A percentile compares a stretch with the other conserved stretches of the same genome.
Conservation (phyloP, 2,329 filamentous ascomycete genomes). For the Leptographium wingfieldii region DNA sequence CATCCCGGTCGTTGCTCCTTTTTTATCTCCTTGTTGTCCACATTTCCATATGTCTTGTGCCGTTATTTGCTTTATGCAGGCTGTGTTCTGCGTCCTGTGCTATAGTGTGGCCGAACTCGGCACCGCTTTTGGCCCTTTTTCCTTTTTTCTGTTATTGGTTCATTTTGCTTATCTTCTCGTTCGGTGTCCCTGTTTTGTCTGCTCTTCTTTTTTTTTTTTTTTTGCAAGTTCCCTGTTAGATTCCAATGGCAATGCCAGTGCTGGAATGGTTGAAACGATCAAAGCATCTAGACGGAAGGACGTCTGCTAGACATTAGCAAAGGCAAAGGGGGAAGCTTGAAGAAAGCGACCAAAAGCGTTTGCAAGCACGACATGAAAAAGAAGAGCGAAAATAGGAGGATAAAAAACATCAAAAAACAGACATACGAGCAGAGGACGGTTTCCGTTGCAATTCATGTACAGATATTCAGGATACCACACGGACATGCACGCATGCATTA, state of each 20-base stretch:
- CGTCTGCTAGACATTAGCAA: not conserved
- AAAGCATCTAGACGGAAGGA: not conserved
- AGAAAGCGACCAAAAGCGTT: not conserved
- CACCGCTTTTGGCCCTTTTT: not conserved
- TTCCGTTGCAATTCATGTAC: not conserved
- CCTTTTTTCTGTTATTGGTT: not conserved
- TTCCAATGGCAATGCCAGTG: not conserved
- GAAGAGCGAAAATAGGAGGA: not conserved
- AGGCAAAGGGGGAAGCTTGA: not conserved
- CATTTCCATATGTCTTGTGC: no score
- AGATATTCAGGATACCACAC: constrained; percentile 1
- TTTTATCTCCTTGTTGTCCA: not conserved
- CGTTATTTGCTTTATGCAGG: constrained; percentile 18
- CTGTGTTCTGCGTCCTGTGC: not conserved
- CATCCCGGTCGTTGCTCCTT: not conserved
- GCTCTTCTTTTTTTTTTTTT: not conserved
- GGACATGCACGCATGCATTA: not conserved
- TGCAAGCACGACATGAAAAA: not conserved
- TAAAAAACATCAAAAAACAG: not conserved
- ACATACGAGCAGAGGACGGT: not conserved
- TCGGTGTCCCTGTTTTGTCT: not conserved
- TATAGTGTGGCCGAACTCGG: not conserved
- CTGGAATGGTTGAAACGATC: not conserved
- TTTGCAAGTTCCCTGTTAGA: not conserved
- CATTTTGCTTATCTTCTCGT: not conserved